These are phyloP conservation scores for Penicillium glabrum DNA, from an alignment of 2,329 filamentous ascomycete genomes.

Conservation along the genomic window DNA sequence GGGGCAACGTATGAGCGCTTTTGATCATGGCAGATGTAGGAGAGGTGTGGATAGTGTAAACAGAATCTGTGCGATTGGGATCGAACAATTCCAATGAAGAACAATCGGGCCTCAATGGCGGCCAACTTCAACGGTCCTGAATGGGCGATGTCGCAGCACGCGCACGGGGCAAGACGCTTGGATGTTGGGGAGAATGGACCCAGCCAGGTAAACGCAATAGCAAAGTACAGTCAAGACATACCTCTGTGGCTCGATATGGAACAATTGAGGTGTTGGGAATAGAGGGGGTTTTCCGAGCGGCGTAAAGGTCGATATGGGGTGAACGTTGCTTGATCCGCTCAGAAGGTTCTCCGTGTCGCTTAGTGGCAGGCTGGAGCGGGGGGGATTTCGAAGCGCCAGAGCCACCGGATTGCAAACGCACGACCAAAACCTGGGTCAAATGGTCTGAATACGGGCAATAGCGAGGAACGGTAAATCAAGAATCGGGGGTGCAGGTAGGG, in stretches of 20 bases:
- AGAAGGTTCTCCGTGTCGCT: constrained; percentile 42
- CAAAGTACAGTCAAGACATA: constrained; percentile 10
- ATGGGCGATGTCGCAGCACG: constrained; percentile 21
- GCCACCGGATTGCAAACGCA: constrained; percentile 14
- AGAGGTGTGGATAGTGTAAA: background rate
- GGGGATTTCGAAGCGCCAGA: constrained; percentile 28
- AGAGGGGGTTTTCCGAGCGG: constrained; percentile 3
- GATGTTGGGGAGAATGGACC: constrained; percentile 8
- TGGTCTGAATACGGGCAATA: constrained; percentile 4
- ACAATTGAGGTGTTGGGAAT: constrained; percentile 19
- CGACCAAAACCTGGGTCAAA: constrained; percentile 15
- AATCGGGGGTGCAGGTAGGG: constrained; percentile 7
- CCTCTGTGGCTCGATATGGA: constrained; percentile 9
- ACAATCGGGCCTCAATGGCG: constrained; percentile 13
- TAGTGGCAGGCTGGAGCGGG: constrained; percentile 39
- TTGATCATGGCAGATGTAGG: constrained; percentile 14
- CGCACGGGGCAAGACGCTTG: constrained; percentile 22
- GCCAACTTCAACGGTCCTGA: constrained; percentile 3
- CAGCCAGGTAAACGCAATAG: constrained; percentile 5
- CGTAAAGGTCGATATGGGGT: constrained; percentile 17
- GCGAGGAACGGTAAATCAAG: background rate
- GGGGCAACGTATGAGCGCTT: constrained; percentile 30
- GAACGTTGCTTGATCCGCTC: constrained; percentile 25
- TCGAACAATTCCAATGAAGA: background rate
- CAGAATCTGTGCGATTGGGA: background rate